Percentiles rank a stretch among this genome's conserved stretches.
phyloP scores from a whole-genome alignment of 1,284 basidiomycete species.

The Apiotrichum veenhuisii region DNA sequence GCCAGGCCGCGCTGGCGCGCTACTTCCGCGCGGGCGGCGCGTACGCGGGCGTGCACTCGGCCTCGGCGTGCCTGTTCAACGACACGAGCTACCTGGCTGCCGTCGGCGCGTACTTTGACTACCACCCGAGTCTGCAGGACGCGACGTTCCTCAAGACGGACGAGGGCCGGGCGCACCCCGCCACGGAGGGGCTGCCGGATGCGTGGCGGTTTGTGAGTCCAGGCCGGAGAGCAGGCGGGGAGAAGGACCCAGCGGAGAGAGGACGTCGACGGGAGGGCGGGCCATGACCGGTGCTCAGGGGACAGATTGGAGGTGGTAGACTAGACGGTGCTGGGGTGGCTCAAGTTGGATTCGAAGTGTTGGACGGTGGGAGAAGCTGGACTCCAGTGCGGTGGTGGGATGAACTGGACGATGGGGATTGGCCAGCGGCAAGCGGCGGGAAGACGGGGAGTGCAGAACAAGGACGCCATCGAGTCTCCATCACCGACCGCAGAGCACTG shows the following conservation, averaged over 20 bases:
- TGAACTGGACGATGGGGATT: no score
- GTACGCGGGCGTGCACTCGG: conserved; percentile 53
- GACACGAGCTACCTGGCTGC: conserved; percentile 60
- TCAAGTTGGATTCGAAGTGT: no score
- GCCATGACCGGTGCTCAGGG: no score
- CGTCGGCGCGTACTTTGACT: conserved; percentile 62
- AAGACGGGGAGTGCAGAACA: no score
- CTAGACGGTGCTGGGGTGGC: no score
- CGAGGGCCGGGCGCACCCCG: conserved; percentile 57
- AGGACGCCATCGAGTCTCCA: no score
- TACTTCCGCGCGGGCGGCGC: conserved; percentile 58
- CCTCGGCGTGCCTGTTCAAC: conserved; percentile 64
- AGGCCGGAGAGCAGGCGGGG: neutral
- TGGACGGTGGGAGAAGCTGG: no score
- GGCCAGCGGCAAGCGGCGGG: no score
- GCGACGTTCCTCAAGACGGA: conserved; percentile 63
- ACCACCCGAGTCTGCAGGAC: conserved; percentile 64
- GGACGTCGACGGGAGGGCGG: no score
- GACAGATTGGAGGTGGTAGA: no score
- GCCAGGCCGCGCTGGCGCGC: conserved; percentile 60
- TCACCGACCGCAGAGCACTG: neutral
- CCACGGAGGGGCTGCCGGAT: conserved; percentile 61
- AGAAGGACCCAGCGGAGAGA: neutral
- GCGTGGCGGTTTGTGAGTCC: conserved; percentile 56
- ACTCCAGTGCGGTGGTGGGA: no score